A percentile compares a stretch with the other conserved stretches of the same genome.
These are phyloP conservation scores for Celoporthe dispersa DNA, from an alignment of 2,329 filamentous ascomycete genomes.

Conservation along the genomic window DNA sequence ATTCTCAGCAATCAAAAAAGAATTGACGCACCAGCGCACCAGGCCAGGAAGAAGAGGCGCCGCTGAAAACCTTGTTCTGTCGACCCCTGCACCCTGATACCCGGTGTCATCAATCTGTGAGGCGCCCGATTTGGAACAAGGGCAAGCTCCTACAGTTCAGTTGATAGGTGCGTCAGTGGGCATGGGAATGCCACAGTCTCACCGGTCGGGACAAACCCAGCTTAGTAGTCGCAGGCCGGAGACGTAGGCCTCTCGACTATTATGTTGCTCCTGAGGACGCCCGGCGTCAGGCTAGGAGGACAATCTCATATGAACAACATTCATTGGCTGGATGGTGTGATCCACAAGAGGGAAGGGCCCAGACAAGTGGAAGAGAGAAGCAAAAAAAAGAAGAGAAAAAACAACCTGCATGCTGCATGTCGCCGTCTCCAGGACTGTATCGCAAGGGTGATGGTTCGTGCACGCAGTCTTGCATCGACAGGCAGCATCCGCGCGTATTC, in stretches of 20 bases:
- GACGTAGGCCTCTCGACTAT: neutral
- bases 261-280: neutral
- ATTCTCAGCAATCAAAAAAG: neutral
- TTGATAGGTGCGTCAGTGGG: conserved; percentile 12
- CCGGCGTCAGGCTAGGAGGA: neutral
- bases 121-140: conserved; percentile 18
- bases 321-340: neutral
- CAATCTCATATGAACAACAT: neutral
- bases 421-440: neutral
- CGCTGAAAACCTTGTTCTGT: conserved; percentile 15
- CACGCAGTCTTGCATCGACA: neutral
- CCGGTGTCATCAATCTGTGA: conserved; percentile 13
- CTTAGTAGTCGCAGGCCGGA: neutral
- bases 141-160: conserved; percentile 6
- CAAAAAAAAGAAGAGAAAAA: neutral
- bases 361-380: neutral
- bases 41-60: neutral
- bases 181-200: conserved; percentile 18
- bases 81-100: conserved; percentile 16
- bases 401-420: neutral
- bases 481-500: neutral
- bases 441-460: neutral
- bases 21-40: neutral
- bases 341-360: too few relatives aligned
- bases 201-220: conserved; percentile 14